phyloP scores from a whole-genome alignment of 1,139 yeast genomes.

The Meyerozyma guilliermondii region DNA sequence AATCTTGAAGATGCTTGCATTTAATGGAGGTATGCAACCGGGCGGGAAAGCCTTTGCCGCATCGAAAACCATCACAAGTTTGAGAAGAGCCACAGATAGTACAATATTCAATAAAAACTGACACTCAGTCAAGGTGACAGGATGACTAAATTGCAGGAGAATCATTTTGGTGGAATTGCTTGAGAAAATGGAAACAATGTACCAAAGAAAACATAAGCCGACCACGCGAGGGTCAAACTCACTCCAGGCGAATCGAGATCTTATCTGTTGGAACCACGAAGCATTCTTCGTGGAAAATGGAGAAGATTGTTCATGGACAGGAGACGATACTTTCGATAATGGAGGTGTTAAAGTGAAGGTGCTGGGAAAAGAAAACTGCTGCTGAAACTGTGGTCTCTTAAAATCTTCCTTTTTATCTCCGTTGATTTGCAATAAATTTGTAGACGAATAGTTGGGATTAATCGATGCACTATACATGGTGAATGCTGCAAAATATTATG shows the following conservation, averaged over 20 bases:
- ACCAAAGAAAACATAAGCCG: conserved; percentile 68
- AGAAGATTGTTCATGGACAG: conserved; percentile 15
- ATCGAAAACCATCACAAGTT: conserved; percentile 7
- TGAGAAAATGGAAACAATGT: conserved; percentile 72
- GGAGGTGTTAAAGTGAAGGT: conserved; percentile 34
- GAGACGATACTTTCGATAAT: conserved; percentile 29
- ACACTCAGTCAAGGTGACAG: conserved; percentile 78
- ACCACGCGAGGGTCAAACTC: conserved; percentile 20
- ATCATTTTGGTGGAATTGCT: conserved; percentile 78
- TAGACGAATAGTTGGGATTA: conserved; percentile 5
- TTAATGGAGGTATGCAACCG: conserved; percentile 50
- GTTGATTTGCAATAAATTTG: conserved; percentile 11
- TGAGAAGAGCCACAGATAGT: conserved; percentile 37
- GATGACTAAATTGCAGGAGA: conserved; percentile 62
- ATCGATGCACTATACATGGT: conserved; percentile 1
- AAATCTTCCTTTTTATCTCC: conserved; percentile 4
- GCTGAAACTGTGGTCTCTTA: conserved; percentile 8
- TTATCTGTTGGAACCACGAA: conserved; percentile 2
- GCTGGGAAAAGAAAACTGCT: conserved; percentile 7
- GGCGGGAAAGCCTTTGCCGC: conserved; percentile 38
- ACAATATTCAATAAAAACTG: conserved; percentile 71
- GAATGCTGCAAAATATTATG: not conserved
- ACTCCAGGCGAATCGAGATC: conserved; percentile 22
- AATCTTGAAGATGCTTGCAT: conserved; percentile 26
- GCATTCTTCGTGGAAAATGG: conserved; percentile 2